Base-by-base conservation (phyloP, 169 alveolate species). In the Cyclospora cayetanensis region DNA sequence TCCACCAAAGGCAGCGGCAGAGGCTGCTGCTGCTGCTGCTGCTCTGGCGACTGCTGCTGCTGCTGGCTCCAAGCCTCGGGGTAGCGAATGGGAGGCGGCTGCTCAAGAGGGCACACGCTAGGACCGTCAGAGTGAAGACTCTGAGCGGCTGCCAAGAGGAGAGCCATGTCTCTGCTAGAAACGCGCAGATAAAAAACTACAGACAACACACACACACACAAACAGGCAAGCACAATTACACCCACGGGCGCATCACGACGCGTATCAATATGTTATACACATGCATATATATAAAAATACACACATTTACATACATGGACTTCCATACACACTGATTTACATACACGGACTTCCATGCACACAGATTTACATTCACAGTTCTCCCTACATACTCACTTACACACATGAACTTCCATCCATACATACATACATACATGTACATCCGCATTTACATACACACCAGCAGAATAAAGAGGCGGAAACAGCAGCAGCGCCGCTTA, bases 151-250 rank as follows among this genome's bases (percentile, higher is more conserved):
- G 93, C 85, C n/a, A 90, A 76, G 15, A 90, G 86, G 50, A 79
- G 46, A 63, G 90, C 90, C 86, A 90, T 76, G 25, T 90, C 93
- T 31, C 93, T 53, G 37, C 93, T 63, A n/a, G 93, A 90, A 50
- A 90, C 90, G 31, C 93, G 90, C 25, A 90, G 35, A 46, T 43
- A 76, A 53, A 90, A 89, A 34, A 76, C 93, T 89, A 83, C 29
- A 31, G 37, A 68, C 27, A 12, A 35, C 39, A 35, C 22, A 68
- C 41, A 22, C 53, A 74, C 4, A 1, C 35, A 39, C 63, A 41
- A 22, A 35, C 39, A 83, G 2, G 66, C 46, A 34, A 83, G 3
- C 5, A 79, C 34, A 12, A n/a, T 27, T 25, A 42, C 53, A 18
- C n/a, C n/a, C n/a, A n/a, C n/a, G n/a, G n/a, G n/a, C n/a, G n/a